Conservation (phyloP, 106 monocot genomes). For the Dioscorea alata region DNA sequence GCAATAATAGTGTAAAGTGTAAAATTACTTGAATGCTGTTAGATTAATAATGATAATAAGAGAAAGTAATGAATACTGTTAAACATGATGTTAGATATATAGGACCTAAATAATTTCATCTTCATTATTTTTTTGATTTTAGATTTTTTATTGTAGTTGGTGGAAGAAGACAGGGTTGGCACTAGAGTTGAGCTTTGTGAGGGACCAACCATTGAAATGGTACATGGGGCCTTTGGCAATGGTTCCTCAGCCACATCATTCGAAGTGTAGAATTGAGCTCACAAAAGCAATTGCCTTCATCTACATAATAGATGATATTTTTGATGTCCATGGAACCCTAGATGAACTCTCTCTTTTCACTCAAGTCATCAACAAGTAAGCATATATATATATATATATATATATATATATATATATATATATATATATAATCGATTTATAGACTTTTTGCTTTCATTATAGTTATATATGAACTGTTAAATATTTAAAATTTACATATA, state of each 20-base stretch:
- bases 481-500: background rate
- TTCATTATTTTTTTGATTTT: background rate
- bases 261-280: constrained; percentile 20
- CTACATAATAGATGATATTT: constrained; percentile 56
- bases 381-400: too few species aligned
- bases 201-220: constrained; percentile 45
- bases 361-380: constrained; percentile 21
- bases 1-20: too few species aligned
- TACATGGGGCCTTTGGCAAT: constrained; percentile 22
- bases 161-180: constrained; percentile 35
- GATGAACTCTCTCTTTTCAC: constrained; percentile 41
- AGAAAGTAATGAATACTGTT: background rate
- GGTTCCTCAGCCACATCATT: constrained; percentile 21
- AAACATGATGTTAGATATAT: background rate
- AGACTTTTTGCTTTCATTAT: background rate
- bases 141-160: constrained; percentile 24
- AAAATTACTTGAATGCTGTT: background rate
- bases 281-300: constrained; percentile 44
- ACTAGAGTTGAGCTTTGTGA: constrained; percentile 19
- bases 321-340: constrained; percentile 29
- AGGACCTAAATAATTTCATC: background rate
- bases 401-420: too few species aligned
- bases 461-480: background rate
- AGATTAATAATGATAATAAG: background rate
- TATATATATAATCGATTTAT: too few species aligned